A percentile compares a stretch with the other conserved stretches of the same genome.
Conservation (phyloP, 1,139 yeast species). For the Pichiaceae sp. region DNA sequence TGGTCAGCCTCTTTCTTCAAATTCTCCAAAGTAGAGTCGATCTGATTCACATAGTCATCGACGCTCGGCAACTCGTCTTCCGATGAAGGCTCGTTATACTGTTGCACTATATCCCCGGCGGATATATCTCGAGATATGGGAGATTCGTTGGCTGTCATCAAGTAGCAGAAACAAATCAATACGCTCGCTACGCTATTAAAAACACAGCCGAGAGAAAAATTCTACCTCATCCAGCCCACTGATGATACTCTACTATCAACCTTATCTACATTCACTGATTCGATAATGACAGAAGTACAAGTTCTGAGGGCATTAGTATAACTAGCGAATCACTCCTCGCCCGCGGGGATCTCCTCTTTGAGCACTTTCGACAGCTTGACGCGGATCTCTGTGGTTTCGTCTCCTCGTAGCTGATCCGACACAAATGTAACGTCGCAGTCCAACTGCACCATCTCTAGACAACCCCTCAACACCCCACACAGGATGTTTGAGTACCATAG, state of each 20-base stretch:
- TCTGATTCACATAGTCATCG: constrained; percentile 1
- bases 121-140: constrained; percentile 1
- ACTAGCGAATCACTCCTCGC: constrained; percentile 56
- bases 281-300: neutral
- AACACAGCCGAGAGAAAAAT: too few species aligned
- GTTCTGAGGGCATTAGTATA: neutral
- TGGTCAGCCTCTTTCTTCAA: too few species aligned
- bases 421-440: constrained; percentile 81
- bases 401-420: constrained; percentile 77
- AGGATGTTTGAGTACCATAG: constrained; percentile 89
- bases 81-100: too few species aligned
- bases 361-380: constrained; percentile 64
- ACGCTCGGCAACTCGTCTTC: neutral
- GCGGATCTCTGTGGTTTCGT: constrained; percentile 69
- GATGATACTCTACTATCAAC: constrained; percentile 16
- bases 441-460: constrained; percentile 91
- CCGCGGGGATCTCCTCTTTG: constrained; percentile 95
- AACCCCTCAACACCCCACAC: constrained; percentile 87
- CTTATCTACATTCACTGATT: constrained; percentile 28
- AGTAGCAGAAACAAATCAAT: neutral
- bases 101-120: constrained; percentile 3
- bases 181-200: too few species aligned
- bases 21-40: neutral
- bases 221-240: constrained; percentile 1
- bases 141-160: too few species aligned